Conservation (phyloP, 768 basidiomycete species). For the Boletales sp. region DNA sequence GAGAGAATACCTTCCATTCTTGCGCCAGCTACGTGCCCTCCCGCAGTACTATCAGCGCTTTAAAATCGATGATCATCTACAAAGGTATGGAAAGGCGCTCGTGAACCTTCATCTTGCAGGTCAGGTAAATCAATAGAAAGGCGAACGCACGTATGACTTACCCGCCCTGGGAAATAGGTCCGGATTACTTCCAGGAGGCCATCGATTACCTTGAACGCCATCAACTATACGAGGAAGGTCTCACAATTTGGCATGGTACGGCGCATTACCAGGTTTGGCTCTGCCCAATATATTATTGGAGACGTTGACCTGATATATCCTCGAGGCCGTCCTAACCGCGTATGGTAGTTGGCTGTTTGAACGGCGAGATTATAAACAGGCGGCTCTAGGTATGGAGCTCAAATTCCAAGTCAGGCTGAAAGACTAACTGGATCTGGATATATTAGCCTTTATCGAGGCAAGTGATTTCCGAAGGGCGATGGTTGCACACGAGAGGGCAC, state of each 20-base stretch:
- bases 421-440: conserved; percentile 4
- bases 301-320: conserved; percentile 6
- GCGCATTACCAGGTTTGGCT: conserved; percentile 57
- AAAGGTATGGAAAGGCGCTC: conserved; percentile 71
- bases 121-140: conserved; percentile 21
- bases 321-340: conserved; percentile 62
- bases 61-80: conserved; percentile 90
- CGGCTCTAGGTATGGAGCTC: conserved; percentile 64
- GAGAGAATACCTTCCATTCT: conserved; percentile 94
- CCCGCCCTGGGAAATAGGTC: conserved; percentile 39
- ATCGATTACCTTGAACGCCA: conserved; percentile 75
- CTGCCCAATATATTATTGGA: not conserved
- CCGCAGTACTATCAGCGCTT: conserved; percentile 83
- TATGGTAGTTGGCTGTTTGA: conserved; percentile 92
- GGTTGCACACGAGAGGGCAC: conserved; percentile 80
- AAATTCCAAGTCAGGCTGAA: not conserved
- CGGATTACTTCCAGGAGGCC: conserved; percentile 74
- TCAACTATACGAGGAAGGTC: conserved; percentile 67
- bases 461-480: conserved; percentile 67
- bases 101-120: conserved; percentile 73
- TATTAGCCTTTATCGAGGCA: conserved; percentile 72
- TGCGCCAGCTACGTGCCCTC: conserved; percentile 75
- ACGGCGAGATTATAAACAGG: conserved; percentile 75
- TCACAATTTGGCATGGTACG: conserved; percentile 69
- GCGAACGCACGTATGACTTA: not conserved